Evolutionary conservation across 2,329 filamentous ascomycete genomes (phyloP), one percentile per base, ranked within the genome.

Genomic region (Colletotrichum liaoningense): DNA sequence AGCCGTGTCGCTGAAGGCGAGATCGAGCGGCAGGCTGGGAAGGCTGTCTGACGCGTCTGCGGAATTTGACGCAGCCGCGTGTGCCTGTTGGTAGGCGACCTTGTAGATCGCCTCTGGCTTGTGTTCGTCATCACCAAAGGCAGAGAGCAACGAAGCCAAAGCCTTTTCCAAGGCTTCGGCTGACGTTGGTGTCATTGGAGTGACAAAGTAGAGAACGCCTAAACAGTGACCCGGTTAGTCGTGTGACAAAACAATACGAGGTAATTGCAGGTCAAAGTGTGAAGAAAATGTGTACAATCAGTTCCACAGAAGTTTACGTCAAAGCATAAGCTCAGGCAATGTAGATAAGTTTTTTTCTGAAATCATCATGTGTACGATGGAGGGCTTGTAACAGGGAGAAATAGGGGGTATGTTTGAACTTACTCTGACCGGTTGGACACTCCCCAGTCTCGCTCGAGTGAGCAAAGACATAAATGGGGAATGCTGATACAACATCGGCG

Each of bases 301-400:
- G 95, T 86, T 92, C 94, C 96, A 92, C 95, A 91, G 90, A 88
- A 88, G 82, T 88, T 89, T 89, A 97, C 95, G 92, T 97, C 95
- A 97, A 93, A 80, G 86, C 86, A 89, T 83, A 30, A 52, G 86
- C 93, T 97, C 96, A 95, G 96, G 94, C 95, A 98, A 98, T 98
- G 96, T 98, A 98, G 96, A 98, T 98, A 98, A 98, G 95, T 95
- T 94, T 97, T 97, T 85, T 83, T 85, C 73, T 89, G 85, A 84
- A 84, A 88, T 98, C 95, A 98, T 98, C 96, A 95, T 93, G 71
- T 93, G 71, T 88, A 89, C 84, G 88, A 62, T 49, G 69, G 74
- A 63, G 52, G 69, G 74, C 42, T 49, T 22, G 8, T 22, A 52
- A 54, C 73, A 73, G 63, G 71, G 75, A 67, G 75, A 54, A 52